These are phyloP conservation scores for Carex arenaria DNA, from an alignment of 202 grass and related monocot species.

Conservation along the genomic window DNA sequence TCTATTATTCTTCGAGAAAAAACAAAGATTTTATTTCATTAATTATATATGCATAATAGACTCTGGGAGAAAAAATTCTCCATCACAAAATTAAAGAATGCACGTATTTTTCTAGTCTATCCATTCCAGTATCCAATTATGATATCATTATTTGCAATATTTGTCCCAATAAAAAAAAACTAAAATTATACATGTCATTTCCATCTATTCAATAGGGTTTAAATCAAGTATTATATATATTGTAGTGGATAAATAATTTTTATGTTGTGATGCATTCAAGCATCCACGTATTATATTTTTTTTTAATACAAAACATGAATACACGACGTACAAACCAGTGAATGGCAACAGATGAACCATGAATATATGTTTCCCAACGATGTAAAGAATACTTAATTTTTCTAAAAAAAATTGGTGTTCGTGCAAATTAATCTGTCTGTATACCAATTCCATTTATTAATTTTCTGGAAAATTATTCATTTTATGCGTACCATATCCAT, in stretches of 20 bases:
- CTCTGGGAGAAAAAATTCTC: neutral
- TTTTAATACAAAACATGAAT: neutral
- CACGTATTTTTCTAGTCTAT: neutral
- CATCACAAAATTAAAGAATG: neutral
- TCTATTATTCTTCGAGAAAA: neutral
- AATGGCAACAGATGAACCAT: neutral
- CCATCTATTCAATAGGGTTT: too few relatives aligned
- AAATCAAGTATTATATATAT: too few relatives aligned
- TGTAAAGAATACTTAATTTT: neutral
- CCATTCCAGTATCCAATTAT: too few relatives aligned
- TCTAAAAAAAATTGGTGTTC: neutral
- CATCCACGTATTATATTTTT: neutral
- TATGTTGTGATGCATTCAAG: neutral
- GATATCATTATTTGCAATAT: neutral
- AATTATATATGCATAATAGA: too few relatives aligned
- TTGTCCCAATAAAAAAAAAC: too few relatives aligned
- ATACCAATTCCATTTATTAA: neutral
- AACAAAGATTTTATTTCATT: too few relatives aligned
- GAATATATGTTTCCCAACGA: neutral
- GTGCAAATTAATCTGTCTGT: neutral
- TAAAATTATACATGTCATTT: too few relatives aligned
- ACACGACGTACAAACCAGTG: neutral
- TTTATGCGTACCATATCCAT: neutral
- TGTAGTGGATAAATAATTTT: neutral
- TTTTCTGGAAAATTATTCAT: neutral